Conservation (phyloP, 164 flowering plant genomes). For the Vitis cinerea region DNA sequence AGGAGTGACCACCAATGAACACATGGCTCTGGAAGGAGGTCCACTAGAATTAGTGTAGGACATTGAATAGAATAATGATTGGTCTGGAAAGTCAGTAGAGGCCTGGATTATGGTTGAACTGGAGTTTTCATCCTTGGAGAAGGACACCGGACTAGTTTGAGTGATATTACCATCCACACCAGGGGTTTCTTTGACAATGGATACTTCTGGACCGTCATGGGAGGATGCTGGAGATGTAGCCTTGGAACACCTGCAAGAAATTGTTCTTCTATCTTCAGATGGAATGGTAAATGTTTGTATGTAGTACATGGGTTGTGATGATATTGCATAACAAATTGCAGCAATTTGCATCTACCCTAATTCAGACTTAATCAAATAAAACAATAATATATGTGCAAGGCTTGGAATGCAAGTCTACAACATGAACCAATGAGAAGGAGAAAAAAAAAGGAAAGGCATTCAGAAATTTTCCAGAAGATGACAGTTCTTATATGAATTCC, state of each 20-base stretch:
- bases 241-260: conserved; percentile 43
- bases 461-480: too few relatives aligned
- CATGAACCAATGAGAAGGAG: too few relatives aligned
- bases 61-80: conserved; percentile 21
- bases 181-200: conserved; percentile 55
- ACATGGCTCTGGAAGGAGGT: conserved; percentile 21
- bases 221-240: conserved; percentile 18
- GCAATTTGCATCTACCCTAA: background rate
- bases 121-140: conserved; percentile 37
- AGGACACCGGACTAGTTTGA: conserved; percentile 25
- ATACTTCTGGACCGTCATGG: conserved; percentile 36
- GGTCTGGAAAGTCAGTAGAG: conserved; percentile 35
- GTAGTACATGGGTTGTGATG: background rate
- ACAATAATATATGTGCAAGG: background rate
- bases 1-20: conserved; percentile 45
- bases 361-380: background rate
- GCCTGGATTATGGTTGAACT: conserved; percentile 34
- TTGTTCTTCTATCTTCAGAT: background rate
- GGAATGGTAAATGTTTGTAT: background rate
- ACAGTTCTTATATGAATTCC: too few relatives aligned
- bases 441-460: too few relatives aligned
- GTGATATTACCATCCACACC: conserved; percentile 7
- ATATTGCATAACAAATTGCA: background rate
- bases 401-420: too few relatives aligned
- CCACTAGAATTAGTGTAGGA: conserved; percentile 19